Evolutionary conservation across 805 yeast species (phyloP).

Genomic region (Candida tammaniensis): DNA sequence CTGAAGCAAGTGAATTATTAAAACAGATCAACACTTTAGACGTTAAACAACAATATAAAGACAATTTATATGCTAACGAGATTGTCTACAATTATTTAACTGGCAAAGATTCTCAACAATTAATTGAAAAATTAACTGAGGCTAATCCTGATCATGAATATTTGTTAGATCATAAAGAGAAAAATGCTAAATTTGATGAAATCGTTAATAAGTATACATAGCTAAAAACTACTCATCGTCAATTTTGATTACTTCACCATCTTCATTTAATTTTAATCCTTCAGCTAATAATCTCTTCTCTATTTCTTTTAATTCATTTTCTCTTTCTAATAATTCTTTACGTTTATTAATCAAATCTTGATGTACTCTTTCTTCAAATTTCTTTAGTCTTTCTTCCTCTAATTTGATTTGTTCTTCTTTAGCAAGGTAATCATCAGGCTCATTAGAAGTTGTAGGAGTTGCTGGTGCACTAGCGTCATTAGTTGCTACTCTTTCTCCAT

Average conservation of each 20-base stretch:
- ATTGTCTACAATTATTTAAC: conserved; percentile 58
- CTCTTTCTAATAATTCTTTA: conserved; percentile 79
- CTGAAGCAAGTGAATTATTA: conserved; percentile 72
- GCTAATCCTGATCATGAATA: conserved; percentile 57
- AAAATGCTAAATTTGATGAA: conserved; percentile 63
- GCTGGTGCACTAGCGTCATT: conserved; percentile 4
- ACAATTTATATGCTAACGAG: conserved; percentile 60
- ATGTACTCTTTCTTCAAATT: conserved; percentile 86
- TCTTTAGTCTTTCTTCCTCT: conserved; percentile 84
- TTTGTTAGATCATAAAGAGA: conserved; percentile 56
- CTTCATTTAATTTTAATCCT: conserved; percentile 42
- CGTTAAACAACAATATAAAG: conserved; percentile 21
- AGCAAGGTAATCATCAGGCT: conserved; percentile 36
- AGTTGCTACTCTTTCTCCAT: conserved; percentile 12
- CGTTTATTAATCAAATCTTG: conserved; percentile 78
- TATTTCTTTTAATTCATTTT: conserved; percentile 78
- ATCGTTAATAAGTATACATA: conserved; percentile 56
- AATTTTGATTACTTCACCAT: conserved; percentile 32
- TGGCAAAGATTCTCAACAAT: conserved; percentile 1
- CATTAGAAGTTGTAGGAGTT: conserved; percentile 9
- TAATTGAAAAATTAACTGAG: conserved; percentile 31
- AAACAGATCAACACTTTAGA: conserved; percentile 44
- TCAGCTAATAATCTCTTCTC: conserved; percentile 67
- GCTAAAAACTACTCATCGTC: conserved; percentile 13
- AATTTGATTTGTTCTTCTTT: conserved; percentile 87